phyloP scores from a whole-genome alignment of 2,329 filamentous ascomycete species.

The Colletotrichum sp. region DNA sequence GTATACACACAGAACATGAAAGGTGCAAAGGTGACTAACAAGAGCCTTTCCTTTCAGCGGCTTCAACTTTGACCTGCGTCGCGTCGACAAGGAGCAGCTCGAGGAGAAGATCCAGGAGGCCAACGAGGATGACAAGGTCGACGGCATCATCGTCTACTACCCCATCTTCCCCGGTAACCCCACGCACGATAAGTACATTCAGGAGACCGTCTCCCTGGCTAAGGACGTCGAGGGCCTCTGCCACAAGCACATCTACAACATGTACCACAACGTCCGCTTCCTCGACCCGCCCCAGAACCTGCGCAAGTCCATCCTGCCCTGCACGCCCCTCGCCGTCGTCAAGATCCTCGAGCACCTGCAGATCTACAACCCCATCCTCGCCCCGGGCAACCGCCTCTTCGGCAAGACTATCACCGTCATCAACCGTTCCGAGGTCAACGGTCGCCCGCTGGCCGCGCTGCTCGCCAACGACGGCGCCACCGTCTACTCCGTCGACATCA shows the following conservation, averaged over 20 bases:
- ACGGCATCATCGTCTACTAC: conserved; percentile 98
- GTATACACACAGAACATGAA: neutral
- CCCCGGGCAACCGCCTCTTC: conserved; percentile 90
- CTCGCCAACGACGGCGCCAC: conserved; percentile 95
- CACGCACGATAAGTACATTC: conserved; percentile 90
- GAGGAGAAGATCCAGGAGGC: conserved; percentile 88
- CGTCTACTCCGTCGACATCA: conserved; percentile 94
- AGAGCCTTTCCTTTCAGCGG: conserved; percentile 59
- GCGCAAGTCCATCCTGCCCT: conserved; percentile 92
- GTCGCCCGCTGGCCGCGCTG: conserved; percentile 87
- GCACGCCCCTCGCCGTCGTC: conserved; percentile 93
- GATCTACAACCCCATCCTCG: conserved; percentile 94
- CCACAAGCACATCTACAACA: conserved; percentile 96
- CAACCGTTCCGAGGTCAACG: conserved; percentile 95
- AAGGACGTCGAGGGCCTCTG: conserved; percentile 97
- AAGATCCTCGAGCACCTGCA: conserved; percentile 96
- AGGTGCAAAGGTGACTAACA: conserved; percentile 10
- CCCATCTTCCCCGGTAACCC: conserved; percentile 86
- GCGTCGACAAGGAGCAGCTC: conserved; percentile 84
- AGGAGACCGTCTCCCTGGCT: conserved; percentile 86
- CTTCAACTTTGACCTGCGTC: conserved; percentile 86
- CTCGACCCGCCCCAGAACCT: conserved; percentile 78
- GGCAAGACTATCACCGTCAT: conserved; percentile 96
- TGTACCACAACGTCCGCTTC: conserved; percentile 98
- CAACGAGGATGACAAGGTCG: conserved; percentile 77